Base-by-base conservation (phyloP, 768 basidiomycete species). In the Lactifluus pinguis region DNA sequence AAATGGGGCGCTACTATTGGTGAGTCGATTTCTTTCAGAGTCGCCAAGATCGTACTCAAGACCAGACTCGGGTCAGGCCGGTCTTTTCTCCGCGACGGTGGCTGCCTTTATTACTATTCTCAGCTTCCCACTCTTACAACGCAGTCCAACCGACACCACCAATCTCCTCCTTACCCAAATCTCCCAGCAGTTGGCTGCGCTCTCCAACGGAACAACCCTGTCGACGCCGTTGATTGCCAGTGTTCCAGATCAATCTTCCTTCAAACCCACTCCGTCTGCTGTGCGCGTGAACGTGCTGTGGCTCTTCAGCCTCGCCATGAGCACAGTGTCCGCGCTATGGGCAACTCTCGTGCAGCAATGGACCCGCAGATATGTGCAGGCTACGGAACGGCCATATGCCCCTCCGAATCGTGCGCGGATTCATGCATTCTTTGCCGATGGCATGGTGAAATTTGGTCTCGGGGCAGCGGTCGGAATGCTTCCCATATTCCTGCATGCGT, bases 391-490 rank as follows among this genome's bases (percentile, higher is more conserved):
- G n/a, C 48, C 25, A 13, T 45, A 48, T 14, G 11, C 32, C 0
- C 55, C 34, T 21, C n/a, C 21, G 14, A 34, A 34, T 2, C 44
- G 45, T 15, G 55, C 55, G 6, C 55, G 32, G 11, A 39, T 57
- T 25, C 48, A 34, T 36, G 48, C 34, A 29, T 57, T 29, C 32
- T 72, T 77, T 10, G 78, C 73, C 58, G 69, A 72, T 30, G 76
- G 76, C 25, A 63, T 79, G 30, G 69, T 72, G 17, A 68, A 63
- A 47, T 81, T 77, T 62, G 67, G 68, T 6, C 72, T 80, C 68
- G 65, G 71, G 11, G 67, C 71, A 1, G 66, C 80, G 6, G 75
- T 79, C 4, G 72, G 75, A 39, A 61, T 70, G 19, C 76, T 81
- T 21, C 49, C 49, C 15, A 6, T 10, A 30, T 36, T 57, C 19